Evolutionary conservation across 2,329 filamentous ascomycete species (phyloP).

Genomic region (Fusarium devonianum): DNA sequence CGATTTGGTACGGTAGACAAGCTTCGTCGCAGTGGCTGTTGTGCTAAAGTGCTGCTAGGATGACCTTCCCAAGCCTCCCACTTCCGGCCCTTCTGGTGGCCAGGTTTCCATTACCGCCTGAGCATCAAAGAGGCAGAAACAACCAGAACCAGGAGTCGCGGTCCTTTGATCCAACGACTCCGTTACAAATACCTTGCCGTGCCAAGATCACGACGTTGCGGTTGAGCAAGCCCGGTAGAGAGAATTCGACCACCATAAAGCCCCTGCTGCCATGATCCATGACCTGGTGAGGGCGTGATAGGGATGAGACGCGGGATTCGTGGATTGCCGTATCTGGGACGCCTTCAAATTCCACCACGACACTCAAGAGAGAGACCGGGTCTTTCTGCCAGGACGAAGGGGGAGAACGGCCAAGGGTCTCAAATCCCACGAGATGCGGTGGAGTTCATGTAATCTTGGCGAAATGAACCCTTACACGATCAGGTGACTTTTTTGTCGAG

Average conservation of each 20-base stretch:
- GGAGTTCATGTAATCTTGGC: neutral
- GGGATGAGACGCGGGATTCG: neutral
- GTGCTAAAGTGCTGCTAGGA: slow-evolving; percentile 44
- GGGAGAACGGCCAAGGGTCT: too few relatives aligned
- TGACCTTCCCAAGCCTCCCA: slow-evolving; percentile 52
- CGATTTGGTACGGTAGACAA: slow-evolving; percentile 69
- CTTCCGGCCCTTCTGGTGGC: slow-evolving; percentile 42
- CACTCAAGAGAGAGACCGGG: too few relatives aligned
- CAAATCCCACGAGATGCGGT: too few relatives aligned
- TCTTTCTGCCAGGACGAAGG: too few relatives aligned
- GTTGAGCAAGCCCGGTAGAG: neutral
- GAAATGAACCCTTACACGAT: too few relatives aligned
- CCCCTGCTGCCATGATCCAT: neutral
- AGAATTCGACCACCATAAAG: neutral
- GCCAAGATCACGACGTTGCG: neutral
- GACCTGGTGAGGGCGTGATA: neutral
- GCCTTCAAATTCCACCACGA: too few relatives aligned
- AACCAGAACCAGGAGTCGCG: neutral
- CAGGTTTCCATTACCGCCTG: slow-evolving; percentile 53
- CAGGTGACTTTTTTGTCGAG: too few relatives aligned
- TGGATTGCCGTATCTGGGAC: too few relatives aligned
- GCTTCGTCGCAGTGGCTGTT: neutral
- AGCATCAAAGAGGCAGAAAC: slow-evolving; percentile 13
- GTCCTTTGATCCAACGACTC: neutral
- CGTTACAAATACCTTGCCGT: neutral